Evolutionary conservation across 768 basidiomycete species (phyloP).

Genomic region (Tylopilus balloui): DNA sequence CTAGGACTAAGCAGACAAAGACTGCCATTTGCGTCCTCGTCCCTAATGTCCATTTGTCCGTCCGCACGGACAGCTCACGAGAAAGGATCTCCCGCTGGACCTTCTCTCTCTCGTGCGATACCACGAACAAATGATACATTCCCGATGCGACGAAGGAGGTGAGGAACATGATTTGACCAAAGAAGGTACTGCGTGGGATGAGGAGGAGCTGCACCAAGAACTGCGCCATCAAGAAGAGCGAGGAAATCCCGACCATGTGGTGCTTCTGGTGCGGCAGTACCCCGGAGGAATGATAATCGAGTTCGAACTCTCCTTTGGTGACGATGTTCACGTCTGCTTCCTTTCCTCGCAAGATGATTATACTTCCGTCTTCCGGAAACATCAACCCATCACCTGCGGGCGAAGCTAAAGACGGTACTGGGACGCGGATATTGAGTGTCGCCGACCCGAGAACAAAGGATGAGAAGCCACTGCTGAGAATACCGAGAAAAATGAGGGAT

Average conservation of each 20-base stretch:
- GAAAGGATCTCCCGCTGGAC: constrained; percentile 20
- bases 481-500: constrained; percentile 30
- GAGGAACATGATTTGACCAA: constrained; percentile 32
- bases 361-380: constrained; percentile 12
- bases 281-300: constrained; percentile 20
- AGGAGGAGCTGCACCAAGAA: constrained; percentile 31
- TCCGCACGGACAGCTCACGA: constrained; percentile 1
- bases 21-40: constrained; percentile 31
- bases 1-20: constrained; percentile 22
- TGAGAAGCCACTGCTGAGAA: constrained; percentile 30
- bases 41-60: constrained; percentile 15
- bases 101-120: constrained; percentile 28
- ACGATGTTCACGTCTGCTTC: constrained; percentile 28
- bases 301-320: constrained; percentile 31
- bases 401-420: constrained; percentile 20
- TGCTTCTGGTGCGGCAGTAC: constrained; percentile 2
- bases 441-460: constrained; percentile 28
- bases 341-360: constrained; percentile 27
- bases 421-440: constrained; percentile 18
- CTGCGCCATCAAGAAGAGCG: constrained; percentile 27
- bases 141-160: constrained; percentile 29
- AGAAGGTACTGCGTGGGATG: constrained; percentile 27
- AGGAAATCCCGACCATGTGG: constrained; percentile 19
- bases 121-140: constrained; percentile 30
- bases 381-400: constrained; percentile 32